Base-by-base conservation (phyloP, 2,329 filamentous ascomycete genomes). In the Alternaria postmessia region DNA sequence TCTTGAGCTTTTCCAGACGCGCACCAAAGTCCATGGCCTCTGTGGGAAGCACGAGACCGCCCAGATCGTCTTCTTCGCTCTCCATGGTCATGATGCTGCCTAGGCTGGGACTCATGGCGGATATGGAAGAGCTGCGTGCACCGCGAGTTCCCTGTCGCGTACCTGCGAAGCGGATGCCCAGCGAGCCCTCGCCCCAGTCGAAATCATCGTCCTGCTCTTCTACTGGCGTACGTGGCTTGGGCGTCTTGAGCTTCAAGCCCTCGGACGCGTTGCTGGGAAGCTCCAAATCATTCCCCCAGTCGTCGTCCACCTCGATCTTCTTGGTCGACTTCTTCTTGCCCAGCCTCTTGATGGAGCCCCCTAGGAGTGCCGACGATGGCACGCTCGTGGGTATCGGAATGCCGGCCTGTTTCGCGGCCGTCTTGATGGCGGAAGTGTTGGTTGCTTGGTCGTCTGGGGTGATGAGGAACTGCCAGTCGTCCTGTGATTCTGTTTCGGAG, bases 31-130 rank as follows among this genome's bases (percentile, higher is more conserved):
- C 89, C 53, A 99, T 83, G 20, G 92, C 92, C 1, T 93, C 94
- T 54, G 87, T 85, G 0, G 95, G 95, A 18, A 98, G 84, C 20
- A 97, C 83, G 14, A 99, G 85, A n/a, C 94, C 94, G 62, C 95
- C 92, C 61, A 98, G 86, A 7, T 91, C 91, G 77, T 98, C 94
- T 68, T 97, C 94, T 74, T 97, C 94, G 74, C 94, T 98, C 81
- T 97, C 95, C 9, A 88, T 87, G 2, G 93, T 97, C 69, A 96
- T 89, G 65, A 92, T 95, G 78, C 94, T 98, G 20, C 93, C 92
- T 57, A 96, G 87, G 76, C 94, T 98, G 14, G 95, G 94, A 74
- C 94, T 98, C 77, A 97, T 86, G 28, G 92, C 92, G 39, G 94
- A 97, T 36, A 90, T 88, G 18, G 93, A 94, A 1, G 93, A 97